A percentile compares a stretch with the other conserved stretches of the same genome.
These are phyloP conservation scores for Kwoniella bestiolae DNA, from an alignment of 768 basidiomycete species.

Conservation along the genomic window DNA sequence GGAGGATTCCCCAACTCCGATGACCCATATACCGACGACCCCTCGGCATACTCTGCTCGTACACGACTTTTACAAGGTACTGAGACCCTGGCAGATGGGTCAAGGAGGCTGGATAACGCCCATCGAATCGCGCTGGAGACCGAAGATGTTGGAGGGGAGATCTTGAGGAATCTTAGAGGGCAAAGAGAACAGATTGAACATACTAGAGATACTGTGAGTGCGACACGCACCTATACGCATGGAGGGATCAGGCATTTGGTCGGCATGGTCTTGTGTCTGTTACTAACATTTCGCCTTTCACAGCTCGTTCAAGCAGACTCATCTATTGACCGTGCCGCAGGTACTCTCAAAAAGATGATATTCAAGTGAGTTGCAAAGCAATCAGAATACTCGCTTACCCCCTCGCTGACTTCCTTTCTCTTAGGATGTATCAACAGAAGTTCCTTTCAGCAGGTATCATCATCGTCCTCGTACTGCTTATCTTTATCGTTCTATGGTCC, in stretches of 20 bases:
- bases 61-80: slow-evolving; percentile 80
- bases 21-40: slow-evolving; percentile 65
- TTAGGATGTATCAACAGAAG: slow-evolving; percentile 96
- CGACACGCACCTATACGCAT: not conserved
- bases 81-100: slow-evolving; percentile 76
- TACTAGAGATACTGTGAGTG: slow-evolving; percentile 79
- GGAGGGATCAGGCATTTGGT: not conserved
- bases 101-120: slow-evolving; percentile 78
- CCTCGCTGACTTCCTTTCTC: slow-evolving; percentile 10
- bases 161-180: slow-evolving; percentile 76
- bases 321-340: slow-evolving; percentile 86
- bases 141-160: slow-evolving; percentile 92
- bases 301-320: slow-evolving; percentile 84
- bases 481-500: slow-evolving; percentile 59
- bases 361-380: slow-evolving; percentile 67
- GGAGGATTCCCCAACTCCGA: slow-evolving; percentile 60
- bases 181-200: slow-evolving; percentile 96
- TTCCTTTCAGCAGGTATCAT: slow-evolving; percentile 86
- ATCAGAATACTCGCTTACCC: slow-evolving; percentile 19
- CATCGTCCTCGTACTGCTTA: slow-evolving; percentile 78
- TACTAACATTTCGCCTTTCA: no score
- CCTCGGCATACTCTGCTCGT: slow-evolving; percentile 64
- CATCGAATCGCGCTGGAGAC: slow-evolving; percentile 94
- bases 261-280: no score
- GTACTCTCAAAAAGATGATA: slow-evolving; percentile 94